Percentiles rank a stretch among this genome's conserved stretches.
Evolutionary conservation across 192 early-diverging fungal species (phyloP).

Genomic region (Cladochytrium replicatum): DNA sequence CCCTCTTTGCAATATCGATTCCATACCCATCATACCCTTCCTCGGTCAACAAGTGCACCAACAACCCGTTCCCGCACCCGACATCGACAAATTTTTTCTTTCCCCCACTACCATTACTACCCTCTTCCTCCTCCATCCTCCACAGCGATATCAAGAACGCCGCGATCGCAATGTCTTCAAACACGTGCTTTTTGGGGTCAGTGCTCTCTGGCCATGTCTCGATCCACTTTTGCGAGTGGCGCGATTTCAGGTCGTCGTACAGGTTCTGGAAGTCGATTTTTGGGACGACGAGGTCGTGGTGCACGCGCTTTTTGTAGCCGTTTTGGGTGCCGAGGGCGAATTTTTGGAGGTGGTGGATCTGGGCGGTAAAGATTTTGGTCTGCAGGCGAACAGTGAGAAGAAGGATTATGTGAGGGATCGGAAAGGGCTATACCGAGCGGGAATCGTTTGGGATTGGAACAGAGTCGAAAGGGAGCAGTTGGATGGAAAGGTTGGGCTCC

Average conservation of each 20-base stretch:
- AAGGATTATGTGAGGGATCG: too few relatives aligned
- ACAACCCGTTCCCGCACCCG: conserved; percentile 74
- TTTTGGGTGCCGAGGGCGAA: too few relatives aligned
- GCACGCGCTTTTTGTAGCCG: conserved; percentile 58
- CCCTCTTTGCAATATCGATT: conserved; percentile 62
- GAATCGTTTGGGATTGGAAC: too few relatives aligned
- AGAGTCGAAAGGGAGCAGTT: too few relatives aligned
- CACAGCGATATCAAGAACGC: conserved; percentile 69
- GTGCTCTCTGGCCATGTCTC: conserved; percentile 71
- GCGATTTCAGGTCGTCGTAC: conserved; percentile 55
- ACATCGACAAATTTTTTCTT: conserved; percentile 62
- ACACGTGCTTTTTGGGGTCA: conserved; percentile 71
- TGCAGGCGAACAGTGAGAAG: too few relatives aligned
- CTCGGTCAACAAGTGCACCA: conserved; percentile 56
- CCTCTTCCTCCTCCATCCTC: too few relatives aligned
- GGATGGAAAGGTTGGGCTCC: too few relatives aligned
- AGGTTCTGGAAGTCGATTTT: conserved; percentile 53
- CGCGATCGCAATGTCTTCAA: conserved; percentile 77
- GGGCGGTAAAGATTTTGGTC: too few relatives aligned
- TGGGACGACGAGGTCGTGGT: conserved; percentile 60
- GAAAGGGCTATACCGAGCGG: too few relatives aligned
- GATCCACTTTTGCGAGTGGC: conserved; percentile 58
- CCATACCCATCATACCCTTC: conserved; percentile 66
- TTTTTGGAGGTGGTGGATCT: too few relatives aligned
- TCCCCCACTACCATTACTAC: too few relatives aligned